Conservation (phyloP, 768 basidiomycete species). For the Mycena pura region DNA sequence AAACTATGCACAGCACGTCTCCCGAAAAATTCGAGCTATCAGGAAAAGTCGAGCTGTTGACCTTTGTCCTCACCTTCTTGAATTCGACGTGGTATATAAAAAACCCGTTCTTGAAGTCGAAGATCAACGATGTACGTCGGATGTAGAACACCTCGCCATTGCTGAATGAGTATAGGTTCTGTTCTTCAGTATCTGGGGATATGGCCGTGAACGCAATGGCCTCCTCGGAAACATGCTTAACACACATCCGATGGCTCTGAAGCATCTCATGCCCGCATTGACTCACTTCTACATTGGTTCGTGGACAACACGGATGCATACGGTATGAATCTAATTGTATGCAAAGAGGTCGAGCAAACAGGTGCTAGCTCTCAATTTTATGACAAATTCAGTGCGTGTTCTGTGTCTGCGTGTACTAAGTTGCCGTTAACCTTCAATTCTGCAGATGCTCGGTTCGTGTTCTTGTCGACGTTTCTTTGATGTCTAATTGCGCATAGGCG, state of each 20-base stretch:
- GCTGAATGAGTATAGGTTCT: constrained; percentile 56
- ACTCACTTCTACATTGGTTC: constrained; percentile 94
- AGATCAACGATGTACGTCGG: constrained; percentile 84
- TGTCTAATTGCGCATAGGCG: constrained; percentile 52
- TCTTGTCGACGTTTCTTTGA: neutral
- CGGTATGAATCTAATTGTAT: constrained; percentile 5
- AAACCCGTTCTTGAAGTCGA: constrained; percentile 96
- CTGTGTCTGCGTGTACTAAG: neutral
- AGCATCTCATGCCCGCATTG: constrained; percentile 88
- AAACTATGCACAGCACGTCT: constrained; percentile 49
- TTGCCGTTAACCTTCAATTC: constrained; percentile 9
- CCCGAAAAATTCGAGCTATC: constrained; percentile 85
- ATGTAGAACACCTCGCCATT: neutral
- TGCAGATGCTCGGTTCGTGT: constrained; percentile 59
- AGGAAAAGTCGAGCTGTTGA: constrained; percentile 86
- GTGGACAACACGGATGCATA: constrained; percentile 31
- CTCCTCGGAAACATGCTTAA: constrained; percentile 86
- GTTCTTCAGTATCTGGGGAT: constrained; percentile 74
- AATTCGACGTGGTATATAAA: constrained; percentile 97
- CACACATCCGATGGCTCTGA: constrained; percentile 82
- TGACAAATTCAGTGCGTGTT: constrained; percentile 90
- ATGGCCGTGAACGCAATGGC: constrained; percentile 70
- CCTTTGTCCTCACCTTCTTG: constrained; percentile 90
- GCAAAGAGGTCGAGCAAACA: constrained; percentile 92
- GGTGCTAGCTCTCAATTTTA: constrained; percentile 99